Conservation (phyloP, 208 protist genomes). For the Crithidia fasciculata region DNA sequence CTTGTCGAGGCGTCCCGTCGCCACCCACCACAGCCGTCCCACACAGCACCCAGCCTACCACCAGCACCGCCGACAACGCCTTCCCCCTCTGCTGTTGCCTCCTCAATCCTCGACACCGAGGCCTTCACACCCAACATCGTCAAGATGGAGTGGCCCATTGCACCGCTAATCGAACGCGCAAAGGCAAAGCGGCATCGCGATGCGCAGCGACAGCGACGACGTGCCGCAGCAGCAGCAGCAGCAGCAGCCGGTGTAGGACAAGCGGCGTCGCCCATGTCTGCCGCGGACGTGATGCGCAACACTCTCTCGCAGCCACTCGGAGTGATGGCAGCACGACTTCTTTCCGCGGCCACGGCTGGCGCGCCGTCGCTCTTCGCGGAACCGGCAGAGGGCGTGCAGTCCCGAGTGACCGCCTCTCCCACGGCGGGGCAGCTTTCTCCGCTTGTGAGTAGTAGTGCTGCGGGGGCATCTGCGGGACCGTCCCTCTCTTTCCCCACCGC, state of each 20-base stretch:
- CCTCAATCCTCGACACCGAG: too few species aligned
- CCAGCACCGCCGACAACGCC: too few species aligned
- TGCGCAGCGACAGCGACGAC: constrained; percentile 18
- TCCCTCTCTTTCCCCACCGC: too few species aligned
- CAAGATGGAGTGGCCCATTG: constrained; percentile 17
- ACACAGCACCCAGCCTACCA: neutral
- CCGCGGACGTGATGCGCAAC: constrained; percentile 28
- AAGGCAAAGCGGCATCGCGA: constrained; percentile 18
- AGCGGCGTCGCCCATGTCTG: constrained; percentile 11
- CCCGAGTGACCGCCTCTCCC: too few species aligned
- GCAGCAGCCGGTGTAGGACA: neutral
- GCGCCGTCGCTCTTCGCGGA: constrained; percentile 27
- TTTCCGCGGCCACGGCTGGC: constrained; percentile 22
- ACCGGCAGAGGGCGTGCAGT: neutral
- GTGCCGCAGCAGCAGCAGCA: constrained; percentile 15
- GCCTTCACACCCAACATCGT: neutral
- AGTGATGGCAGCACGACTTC: constrained; percentile 26
- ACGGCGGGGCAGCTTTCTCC: too few species aligned
- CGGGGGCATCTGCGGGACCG: too few species aligned
- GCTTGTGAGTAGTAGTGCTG: too few species aligned
- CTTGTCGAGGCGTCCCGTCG: neutral
- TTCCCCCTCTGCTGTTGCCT: too few species aligned
- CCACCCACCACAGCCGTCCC: neutral
- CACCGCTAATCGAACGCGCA: constrained; percentile 15
- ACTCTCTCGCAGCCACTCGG: constrained; percentile 27